Base-by-base conservation (phyloP, 2,329 filamentous ascomycete genomes). In the Clonostachys solani region DNA sequence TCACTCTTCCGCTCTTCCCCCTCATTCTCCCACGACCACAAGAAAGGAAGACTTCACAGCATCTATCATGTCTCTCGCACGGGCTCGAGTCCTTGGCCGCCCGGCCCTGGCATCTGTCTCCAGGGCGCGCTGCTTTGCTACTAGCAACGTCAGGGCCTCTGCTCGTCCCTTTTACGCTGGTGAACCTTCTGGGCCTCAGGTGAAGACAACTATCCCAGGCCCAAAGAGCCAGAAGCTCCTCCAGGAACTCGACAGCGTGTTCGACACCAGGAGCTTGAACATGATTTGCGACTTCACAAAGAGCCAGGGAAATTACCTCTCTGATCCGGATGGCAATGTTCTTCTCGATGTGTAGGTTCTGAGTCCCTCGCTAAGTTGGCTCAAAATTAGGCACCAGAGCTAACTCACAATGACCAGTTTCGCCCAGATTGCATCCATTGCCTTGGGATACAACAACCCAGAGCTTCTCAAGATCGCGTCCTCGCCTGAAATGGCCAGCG, bases 361-460 rank as follows among this genome's bases (percentile, higher is more conserved):
- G 8, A 4, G 23, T 9, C 23, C 8, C 8, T 3, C 23, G 23
- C 23, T 29, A 10, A 29, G 23, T 29, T 29, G 23, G 23, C 23
- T 29, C 23, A 29, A 29, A 29, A 29, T 29, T 9, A 29, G 23
- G 2, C 9, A 29, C 23, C 3, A 17, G 18, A 42, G 40, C 40
- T 48, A 33, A 44, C 36, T 19, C 13, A 8, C 18, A 43, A 29
- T 8, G 37, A 12, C 19, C 54, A 87, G 84, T 49, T 92, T 92
- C 62, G 88, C 91, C 45, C 91, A 96, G 70, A 96, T 96, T 61
- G 91, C 91, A 52, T 95, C 89, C 40, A 96, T 96, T 58, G 88
- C 91, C 5, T 77, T 96, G 42, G 91, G 91, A 50, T 96, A 96
- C 80, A 95, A 92, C 78, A 96, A 96, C 73, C 84, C 89, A 7